phyloP scores from a whole-genome alignment of 148 eudicot genomes.

The Rhododendron vialii region DNA sequence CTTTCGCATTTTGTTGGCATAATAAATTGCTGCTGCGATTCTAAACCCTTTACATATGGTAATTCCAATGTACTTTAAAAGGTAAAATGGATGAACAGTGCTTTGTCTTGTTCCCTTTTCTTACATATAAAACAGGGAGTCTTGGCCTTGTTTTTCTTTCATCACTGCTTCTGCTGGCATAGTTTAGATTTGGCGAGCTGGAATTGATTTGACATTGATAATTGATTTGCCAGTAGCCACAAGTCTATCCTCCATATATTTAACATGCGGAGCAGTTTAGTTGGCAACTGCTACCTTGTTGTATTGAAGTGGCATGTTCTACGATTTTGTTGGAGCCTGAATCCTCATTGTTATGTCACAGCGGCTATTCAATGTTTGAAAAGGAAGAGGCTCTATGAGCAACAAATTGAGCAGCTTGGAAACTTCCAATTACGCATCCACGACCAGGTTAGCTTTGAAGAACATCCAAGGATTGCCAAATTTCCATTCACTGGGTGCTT shows the following conservation, averaged over 20 bases:
- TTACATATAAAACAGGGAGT: not conserved
- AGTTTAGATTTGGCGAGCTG: not conserved
- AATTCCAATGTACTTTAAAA: not conserved
- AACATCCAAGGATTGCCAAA: not conserved
- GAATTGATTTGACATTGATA: not conserved
- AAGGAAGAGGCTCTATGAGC: conserved; percentile 43
- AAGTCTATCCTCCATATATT: not conserved
- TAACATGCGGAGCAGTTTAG: not conserved
- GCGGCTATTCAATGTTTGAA: conserved; percentile 52
- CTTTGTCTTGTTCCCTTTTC: not conserved
- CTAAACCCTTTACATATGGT: not conserved
- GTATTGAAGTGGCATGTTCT: not conserved
- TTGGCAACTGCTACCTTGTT: not conserved
- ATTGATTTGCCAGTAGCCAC: not conserved
- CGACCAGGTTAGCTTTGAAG: conserved; percentile 38
- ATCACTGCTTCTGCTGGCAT: not conserved
- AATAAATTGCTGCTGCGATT: not conserved
- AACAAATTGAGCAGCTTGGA: conserved; percentile 50
- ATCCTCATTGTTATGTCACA: conserved; percentile 15
- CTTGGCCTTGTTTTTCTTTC: not conserved
- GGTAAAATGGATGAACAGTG: not conserved
- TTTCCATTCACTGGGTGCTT: not conserved
- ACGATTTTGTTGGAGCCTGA: not conserved
- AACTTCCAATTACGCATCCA: conserved; percentile 49
- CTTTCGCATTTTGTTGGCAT: not conserved